Conservation (phyloP, 192 early-diverging fungal genomes). For the Coemansia sp. region DNA sequence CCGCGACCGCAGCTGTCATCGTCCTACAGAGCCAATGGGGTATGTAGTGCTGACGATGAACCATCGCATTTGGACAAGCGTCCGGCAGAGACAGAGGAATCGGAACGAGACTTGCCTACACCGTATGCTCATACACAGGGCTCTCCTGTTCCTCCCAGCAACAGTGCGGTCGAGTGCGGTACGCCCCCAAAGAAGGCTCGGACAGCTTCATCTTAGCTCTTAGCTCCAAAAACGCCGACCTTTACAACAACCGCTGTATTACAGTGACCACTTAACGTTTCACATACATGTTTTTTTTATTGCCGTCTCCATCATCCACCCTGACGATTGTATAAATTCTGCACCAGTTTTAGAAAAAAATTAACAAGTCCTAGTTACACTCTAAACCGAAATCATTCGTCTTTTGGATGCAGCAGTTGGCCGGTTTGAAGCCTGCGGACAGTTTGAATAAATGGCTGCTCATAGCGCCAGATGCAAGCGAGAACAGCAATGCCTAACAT, state of each 20-base stretch:
- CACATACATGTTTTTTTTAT: not conserved
- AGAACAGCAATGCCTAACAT: constrained; percentile 19
- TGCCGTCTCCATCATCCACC: not conserved
- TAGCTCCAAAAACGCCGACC: not conserved
- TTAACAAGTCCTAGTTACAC: not conserved
- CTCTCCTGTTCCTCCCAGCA: constrained; percentile 5
- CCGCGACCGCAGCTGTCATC: too few species aligned
- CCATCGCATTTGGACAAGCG: not conserved
- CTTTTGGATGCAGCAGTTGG: not conserved
- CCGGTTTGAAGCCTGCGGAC: constrained; percentile 22
- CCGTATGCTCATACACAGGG: constrained; percentile 16
- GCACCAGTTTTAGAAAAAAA: not conserved
- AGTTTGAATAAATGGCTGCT: constrained; percentile 30
- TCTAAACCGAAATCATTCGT: not conserved
- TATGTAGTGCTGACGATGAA: not conserved
- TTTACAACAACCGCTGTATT: constrained; percentile 1
- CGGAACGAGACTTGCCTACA: constrained; percentile 1
- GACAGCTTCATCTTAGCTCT: constrained; percentile 30
- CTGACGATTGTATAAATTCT: not conserved
- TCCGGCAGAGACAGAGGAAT: not conserved
- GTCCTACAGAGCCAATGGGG: not conserved
- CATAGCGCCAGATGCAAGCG: constrained; percentile 27
- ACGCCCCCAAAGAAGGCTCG: constrained; percentile 51
- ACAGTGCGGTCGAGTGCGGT: constrained; percentile 17
- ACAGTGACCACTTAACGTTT: not conserved